phyloP scores from a whole-genome alignment of 1,284 basidiomycete genomes.

The Ceratobasidium sp. region DNA sequence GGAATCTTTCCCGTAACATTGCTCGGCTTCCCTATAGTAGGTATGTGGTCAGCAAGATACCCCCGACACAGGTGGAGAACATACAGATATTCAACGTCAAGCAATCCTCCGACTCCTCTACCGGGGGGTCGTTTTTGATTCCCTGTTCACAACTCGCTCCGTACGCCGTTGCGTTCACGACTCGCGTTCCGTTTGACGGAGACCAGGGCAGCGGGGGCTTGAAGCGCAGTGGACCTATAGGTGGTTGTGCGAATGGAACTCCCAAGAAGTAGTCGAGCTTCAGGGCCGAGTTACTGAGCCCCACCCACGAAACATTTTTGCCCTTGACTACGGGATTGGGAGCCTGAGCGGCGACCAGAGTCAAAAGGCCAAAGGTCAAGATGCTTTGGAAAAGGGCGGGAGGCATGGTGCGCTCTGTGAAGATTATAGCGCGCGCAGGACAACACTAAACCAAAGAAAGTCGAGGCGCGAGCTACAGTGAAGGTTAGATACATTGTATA shows the following conservation, averaged over 20 bases:
- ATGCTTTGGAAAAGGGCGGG: neutral
- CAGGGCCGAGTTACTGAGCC: neutral
- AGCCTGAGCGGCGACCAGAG: constrained; percentile 1
- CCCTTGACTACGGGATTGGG: constrained; percentile 6
- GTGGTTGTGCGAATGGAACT: constrained; percentile 46
- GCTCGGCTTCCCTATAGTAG: constrained; percentile 21
- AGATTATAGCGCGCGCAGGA: neutral
- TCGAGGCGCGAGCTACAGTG: neutral
- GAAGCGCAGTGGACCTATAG: constrained; percentile 48
- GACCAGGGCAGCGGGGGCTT: constrained; percentile 68
- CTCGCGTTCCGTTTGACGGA: constrained; percentile 45
- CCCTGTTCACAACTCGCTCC: constrained; percentile 31
- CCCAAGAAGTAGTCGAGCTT: constrained; percentile 43
- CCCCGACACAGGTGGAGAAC: neutral
- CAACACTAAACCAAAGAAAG: neutral
- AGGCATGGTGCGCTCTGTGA: neutral
- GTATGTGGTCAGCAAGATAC: constrained; percentile 49
- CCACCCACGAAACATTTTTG: constrained; percentile 17
- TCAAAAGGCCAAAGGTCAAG: neutral
- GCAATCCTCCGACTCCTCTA: constrained; percentile 57
- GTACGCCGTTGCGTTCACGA: constrained; percentile 39
- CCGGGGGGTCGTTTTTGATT: neutral
- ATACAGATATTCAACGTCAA: constrained; percentile 58
- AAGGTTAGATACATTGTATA: neutral
- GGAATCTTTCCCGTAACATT: constrained; percentile 51